Base-by-base conservation (phyloP, 805 yeast genomes). In the Komagataella pseudopastoris region DNA sequence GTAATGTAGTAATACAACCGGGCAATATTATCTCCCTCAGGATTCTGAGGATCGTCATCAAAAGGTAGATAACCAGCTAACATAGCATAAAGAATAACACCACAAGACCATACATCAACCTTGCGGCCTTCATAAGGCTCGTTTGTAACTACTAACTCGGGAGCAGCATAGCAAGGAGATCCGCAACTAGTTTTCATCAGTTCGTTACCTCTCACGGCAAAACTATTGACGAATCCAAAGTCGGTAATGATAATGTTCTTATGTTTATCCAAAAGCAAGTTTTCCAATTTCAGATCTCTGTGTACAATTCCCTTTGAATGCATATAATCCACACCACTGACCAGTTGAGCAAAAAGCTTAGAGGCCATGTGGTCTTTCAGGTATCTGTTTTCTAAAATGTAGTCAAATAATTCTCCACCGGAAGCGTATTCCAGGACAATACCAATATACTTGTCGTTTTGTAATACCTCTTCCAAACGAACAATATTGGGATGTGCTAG, bases 151-250 rank as follows among this genome's bases (percentile, higher is more conserved):
- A 93, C 99, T 53, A 93, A 70, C 64, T 93, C 99, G 0, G 99
- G 99, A 1, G 99, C 99, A 0, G 99, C 99, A 66, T 91, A 91
- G 65, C 99, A 91, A 1, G 99, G 99, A 2, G 96, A 88, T 1
- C 99, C 99, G 66, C 99, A 91, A 44, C 90, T 80, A 1, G 98
- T 91, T 63, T 82, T 83, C 98, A 91, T 93, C 47, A 88, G 70
- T 63, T 88, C 96, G 56, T 75, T 76, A 18, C 74, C 75, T 43
- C 68, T 67, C 49, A 68, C 69, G 6, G 39, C 39, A 68, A 83
- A 93, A 24, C 91, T 83, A 67, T 93, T 93, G 44, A 95, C 99
- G 67, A 93, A 93, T 0, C 97, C 97, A 65, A 89, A 89, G 68
- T 89, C 97, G 16, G 95, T 83, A 51, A 89, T 88, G 50, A 89